Percentiles rank a stretch among this genome's conserved stretches.
phyloP scores from a whole-genome alignment of 108 stramenopile genomes.

The Skeletonema grethae region DNA sequence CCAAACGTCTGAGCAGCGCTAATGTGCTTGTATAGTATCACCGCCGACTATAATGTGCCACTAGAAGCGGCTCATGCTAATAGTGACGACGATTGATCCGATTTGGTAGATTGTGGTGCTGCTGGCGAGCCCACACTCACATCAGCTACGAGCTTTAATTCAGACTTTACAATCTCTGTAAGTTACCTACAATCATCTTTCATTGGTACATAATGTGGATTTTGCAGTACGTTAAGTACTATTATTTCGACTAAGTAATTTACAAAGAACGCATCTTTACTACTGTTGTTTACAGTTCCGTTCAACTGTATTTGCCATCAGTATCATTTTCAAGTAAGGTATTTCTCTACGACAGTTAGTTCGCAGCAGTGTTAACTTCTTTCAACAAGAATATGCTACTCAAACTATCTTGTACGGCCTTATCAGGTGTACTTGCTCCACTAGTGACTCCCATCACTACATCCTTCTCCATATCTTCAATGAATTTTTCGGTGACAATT shows the following conservation, averaged over 20 bases:
- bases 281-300: background rate
- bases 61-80: too few species aligned
- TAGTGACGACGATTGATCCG: too few species aligned
- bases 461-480: conserved; percentile 62
- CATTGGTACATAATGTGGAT: too few species aligned
- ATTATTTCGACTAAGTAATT: conserved; percentile 9
- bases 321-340: background rate
- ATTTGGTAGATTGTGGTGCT: too few species aligned
- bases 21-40: too few species aligned
- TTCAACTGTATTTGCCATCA: background rate
- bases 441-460: conserved; percentile 92
- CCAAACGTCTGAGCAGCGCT: too few species aligned
- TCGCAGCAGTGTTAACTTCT: conserved; percentile 39
- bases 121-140: too few species aligned
- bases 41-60: too few species aligned
- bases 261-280: background rate
- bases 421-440: conserved; percentile 96
- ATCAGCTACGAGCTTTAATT: too few species aligned
- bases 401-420: conserved; percentile 85
- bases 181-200: too few species aligned
- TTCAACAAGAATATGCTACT: conserved; percentile 88
- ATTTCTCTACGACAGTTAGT: background rate
- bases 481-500: conserved; percentile 85
- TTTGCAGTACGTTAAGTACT: background rate
- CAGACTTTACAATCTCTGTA: too few species aligned